Evolutionary conservation across 148 eudicot species (phyloP), one percentile per base, ranked within the genome.

Genomic region (Cornus controversa): DNA sequence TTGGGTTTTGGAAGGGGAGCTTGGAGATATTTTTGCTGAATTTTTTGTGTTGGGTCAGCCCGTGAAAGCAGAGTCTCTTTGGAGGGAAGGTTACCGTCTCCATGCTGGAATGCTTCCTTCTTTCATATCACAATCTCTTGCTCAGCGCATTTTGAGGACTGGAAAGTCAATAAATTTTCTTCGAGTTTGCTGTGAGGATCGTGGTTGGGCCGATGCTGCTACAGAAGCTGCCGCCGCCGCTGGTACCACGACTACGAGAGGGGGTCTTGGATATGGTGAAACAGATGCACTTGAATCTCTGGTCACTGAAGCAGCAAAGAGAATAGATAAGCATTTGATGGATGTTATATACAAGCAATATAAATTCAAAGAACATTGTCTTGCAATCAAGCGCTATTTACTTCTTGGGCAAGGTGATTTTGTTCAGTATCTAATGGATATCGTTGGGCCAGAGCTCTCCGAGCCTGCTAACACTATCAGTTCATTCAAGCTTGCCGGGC

Each of bases 1-100:
- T 79, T 96, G 99, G 99, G 99, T 96, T 24, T 81, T 93, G 80
- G 98, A 93, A 87, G 99, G 99, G 70, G 99, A 96, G 85, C 98
- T 96, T 69, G 98, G 93, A 80, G 99, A 96, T 87, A 78, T 93
- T 71, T 96, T 91, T 88, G 81, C 87, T 24, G 99, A 96, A 63
- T 96, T 96, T 79, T 96, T 96, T 82, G 82, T 96, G 57, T 79
- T 93, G 65, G 91, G 97, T 66, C 99, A 96, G 79, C 91, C 93
- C 2, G 98, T 87, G 2, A 93, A 96, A 84, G 97, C 91, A 2
- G 99, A 96, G 81, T 96, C 98, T 67, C 89, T 96, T 27, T 96
- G 99, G 99, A 93, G 87, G 72, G 99, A 96, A 85, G 99, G 99
- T 29, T 96, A 96, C 69, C 79, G 86, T 69, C 93, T 96, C 60